Percentiles rank a stretch among this genome's conserved stretches.
Evolutionary conservation across 768 basidiomycete species (phyloP).

Genomic region (Lactarius deliciosus): DNA sequence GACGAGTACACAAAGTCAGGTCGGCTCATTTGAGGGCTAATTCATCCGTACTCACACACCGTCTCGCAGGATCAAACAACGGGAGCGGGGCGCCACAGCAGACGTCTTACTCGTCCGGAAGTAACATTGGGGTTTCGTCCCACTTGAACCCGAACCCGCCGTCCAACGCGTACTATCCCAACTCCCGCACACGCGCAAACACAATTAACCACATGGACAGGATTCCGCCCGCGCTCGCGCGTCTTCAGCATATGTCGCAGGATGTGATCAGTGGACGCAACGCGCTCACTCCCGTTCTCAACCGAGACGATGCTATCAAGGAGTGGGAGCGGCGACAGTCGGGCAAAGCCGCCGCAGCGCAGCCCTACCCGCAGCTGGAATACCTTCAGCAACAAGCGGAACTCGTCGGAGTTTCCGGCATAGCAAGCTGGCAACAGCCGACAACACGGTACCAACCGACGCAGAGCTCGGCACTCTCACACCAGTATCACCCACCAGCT

Average conservation of each 20-base stretch:
- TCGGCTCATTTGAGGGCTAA: conserved; percentile 41
- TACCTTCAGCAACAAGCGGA: conserved; percentile 93
- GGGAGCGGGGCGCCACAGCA: conserved; percentile 33
- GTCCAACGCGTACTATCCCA: conserved; percentile 67
- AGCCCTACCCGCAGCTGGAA: conserved; percentile 88
- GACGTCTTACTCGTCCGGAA: conserved; percentile 16
- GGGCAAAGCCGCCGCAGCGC: conserved; percentile 66
- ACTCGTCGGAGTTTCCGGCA: conserved; percentile 62
- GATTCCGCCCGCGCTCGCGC: conserved; percentile 91
- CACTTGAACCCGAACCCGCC: conserved; percentile 52
- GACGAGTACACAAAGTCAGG: conserved; percentile 33
- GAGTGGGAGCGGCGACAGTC: conserved; percentile 94
- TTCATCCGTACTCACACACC: conserved; percentile 52
- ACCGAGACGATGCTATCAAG: conserved; percentile 90
- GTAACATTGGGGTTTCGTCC: conserved; percentile 24
- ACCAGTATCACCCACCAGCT: conserved; percentile 62
- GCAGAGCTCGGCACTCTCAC: conserved; percentile 62
- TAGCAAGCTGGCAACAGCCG: conserved; percentile 51
- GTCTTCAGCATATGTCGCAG: conserved; percentile 86
- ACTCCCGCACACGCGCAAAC: conserved; percentile 76
- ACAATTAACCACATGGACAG: conserved; percentile 91
- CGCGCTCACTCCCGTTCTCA: conserved; percentile 89
- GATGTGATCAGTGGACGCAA: conserved; percentile 76
- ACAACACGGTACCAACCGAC: conserved; percentile 52
- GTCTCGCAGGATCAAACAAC: conserved; percentile 38